Evolutionary conservation across 306 rosid species (phyloP).

Genomic region (Trichosanthes truncata): DNA sequence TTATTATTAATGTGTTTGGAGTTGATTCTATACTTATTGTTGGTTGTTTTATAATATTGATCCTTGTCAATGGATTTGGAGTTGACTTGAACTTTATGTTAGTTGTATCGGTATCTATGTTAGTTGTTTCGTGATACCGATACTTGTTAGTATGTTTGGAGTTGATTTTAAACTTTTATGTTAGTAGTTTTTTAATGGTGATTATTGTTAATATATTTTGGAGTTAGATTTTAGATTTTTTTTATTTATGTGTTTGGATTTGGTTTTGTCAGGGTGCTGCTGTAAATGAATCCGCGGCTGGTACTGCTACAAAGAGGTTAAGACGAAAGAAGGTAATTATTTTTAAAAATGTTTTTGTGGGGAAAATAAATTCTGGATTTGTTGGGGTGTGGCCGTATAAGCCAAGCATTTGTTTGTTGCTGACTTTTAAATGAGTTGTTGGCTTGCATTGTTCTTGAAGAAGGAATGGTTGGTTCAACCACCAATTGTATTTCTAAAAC

Average conservation of each 20-base stretch:
- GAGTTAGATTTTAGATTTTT: background rate
- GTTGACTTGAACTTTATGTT: background rate
- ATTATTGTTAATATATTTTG: too few relatives aligned
- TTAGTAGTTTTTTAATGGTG: background rate
- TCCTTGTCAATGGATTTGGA: too few relatives aligned
- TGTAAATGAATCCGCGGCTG: slow-evolving; percentile 47
- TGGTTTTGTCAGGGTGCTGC: slow-evolving; percentile 49
- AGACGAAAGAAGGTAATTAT: slow-evolving; percentile 60
- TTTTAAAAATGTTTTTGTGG: background rate
- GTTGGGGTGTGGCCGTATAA: background rate
- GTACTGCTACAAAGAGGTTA: slow-evolving; percentile 39
- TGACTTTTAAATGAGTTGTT: background rate
- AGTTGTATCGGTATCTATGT: background rate
- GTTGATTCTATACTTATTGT: background rate
- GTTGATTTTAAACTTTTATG: background rate
- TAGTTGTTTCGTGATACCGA: background rate
- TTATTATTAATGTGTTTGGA: background rate
- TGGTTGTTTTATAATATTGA: background rate
- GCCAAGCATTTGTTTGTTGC: slow-evolving; percentile 2
- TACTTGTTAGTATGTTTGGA: background rate
- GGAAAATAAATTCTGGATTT: background rate
- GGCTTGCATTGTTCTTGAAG: background rate
- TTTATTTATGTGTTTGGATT: background rate
- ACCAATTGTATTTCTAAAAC: background rate
- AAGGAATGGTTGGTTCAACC: background rate